Percentiles rank a stretch among this genome's conserved stretches.
Conservation (phyloP, 2,329 filamentous ascomycete species). For the Sarocladium kiliense region DNA sequence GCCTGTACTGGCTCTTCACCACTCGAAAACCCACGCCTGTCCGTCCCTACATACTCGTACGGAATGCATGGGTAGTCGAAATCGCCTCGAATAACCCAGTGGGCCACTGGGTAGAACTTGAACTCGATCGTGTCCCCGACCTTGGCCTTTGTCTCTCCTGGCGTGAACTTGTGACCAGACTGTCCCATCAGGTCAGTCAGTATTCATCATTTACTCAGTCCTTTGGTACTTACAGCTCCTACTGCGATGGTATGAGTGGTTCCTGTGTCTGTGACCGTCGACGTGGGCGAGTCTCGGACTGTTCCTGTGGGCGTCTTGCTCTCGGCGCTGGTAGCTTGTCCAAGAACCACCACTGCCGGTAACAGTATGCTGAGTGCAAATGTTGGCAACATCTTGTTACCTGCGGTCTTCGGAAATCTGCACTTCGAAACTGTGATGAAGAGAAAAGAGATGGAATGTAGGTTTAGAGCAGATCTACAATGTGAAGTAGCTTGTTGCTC, state of each 20-base stretch:
- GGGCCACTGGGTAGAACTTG: constrained; percentile 57
- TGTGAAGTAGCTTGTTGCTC: too few species aligned
- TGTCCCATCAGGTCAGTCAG: constrained; percentile 5
- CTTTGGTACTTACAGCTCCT: constrained; percentile 11
- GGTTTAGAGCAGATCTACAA: too few species aligned
- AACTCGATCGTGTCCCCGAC: constrained; percentile 50
- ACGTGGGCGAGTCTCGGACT: background rate
- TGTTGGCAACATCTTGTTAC: background rate
- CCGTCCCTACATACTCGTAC: constrained; percentile 45
- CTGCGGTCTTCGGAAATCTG: background rate
- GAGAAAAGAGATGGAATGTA: background rate
- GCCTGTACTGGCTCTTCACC: constrained; percentile 41
- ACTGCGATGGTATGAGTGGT: constrained; percentile 14
- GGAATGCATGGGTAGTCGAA: constrained; percentile 59
- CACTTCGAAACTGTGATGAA: background rate
- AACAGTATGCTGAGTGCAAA: background rate
- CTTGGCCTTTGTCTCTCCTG: constrained; percentile 23
- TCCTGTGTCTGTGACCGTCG: background rate
- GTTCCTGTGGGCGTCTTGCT: background rate
- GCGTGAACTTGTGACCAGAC: constrained; percentile 26
- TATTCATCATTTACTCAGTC: too few species aligned
- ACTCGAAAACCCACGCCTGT: constrained; percentile 48
- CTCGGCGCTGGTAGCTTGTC: background rate
- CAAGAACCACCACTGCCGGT: background rate
- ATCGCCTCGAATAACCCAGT: constrained; percentile 58